Base-by-base conservation (phyloP, 2,329 filamentous ascomycete genomes). In the Ilyonectria destructans region DNA sequence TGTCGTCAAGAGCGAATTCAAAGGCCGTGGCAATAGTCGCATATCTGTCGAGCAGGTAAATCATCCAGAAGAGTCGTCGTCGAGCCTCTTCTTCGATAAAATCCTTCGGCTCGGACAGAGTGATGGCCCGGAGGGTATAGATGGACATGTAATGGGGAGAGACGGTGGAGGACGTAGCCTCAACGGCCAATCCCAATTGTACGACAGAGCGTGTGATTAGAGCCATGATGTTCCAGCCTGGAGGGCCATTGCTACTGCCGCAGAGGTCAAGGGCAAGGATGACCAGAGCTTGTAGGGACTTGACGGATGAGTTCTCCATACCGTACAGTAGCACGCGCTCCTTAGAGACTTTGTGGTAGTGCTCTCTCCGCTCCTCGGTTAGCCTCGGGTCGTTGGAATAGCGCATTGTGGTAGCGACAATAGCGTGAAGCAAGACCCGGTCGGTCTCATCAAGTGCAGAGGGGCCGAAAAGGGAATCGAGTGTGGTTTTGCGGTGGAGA, bases 11-110 rank as follows among this genome's bases (percentile, higher is more conserved):
- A 1, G 94, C 93, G 78, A 97, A 97, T 74, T 97, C 94, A 74
- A 97, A 97, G 0, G 95, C 94, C 0, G 95, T 97, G 0, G 94
- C 92, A 63, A 97, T 91, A 0, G 95, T 97, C 1, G 94, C 94
- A 77, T 97, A 97, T 57, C 95, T 88, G 78, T 98, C 95, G 6
- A 98, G 86, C 13, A 97, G 83, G 77, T 97, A 98, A 12, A 97
- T 91, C 91, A 97, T 96, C 95, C 95, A 98, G 80, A 98, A 97
- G 1, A 97, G 84, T 29, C 95, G 87, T 31, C 95, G 88, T 31
- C 95, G 87, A 48, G 93, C 93, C 80, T 98, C 95, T 69, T 97
- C 95, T 78, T 97, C 95, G 63, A 97, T 92, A 80, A 95, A 97
- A 69, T 94, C 93, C 58, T 90, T 91, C 0, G 95, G 89, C 68